Evolutionary conservation across 2,329 filamentous ascomycete species (phyloP).

Genomic region (Bipolaris victoriae): DNA sequence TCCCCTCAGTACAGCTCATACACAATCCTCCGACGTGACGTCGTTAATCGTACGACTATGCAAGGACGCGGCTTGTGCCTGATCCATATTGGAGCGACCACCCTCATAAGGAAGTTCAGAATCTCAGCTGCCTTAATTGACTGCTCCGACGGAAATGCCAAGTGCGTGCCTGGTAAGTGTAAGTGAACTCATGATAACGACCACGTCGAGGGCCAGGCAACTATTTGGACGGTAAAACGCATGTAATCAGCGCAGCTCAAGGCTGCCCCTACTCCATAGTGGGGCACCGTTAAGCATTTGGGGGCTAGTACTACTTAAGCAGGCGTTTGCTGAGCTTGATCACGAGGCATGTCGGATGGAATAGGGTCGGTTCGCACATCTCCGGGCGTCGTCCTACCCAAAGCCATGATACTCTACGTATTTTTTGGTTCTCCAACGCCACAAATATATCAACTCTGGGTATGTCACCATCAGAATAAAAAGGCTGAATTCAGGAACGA

Average conservation of each 20-base stretch:
- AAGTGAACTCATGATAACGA: neutral
- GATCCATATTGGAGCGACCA: no score
- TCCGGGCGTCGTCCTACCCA: neutral
- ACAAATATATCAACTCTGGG: neutral
- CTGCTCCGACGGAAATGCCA: neutral
- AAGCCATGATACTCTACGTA: neutral
- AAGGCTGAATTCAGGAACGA: neutral
- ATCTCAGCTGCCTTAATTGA: neutral
- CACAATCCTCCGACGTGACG: no score
- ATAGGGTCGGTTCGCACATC: neutral
- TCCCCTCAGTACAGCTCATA: no score
- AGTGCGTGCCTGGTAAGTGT: neutral
- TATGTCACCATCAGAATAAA: neutral
- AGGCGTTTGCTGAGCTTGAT: neutral
- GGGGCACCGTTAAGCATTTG: neutral
- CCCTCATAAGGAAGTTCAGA: no score
- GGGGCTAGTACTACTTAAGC: neutral
- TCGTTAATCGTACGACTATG: neutral
- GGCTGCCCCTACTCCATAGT: neutral
- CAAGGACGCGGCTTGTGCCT: neutral
- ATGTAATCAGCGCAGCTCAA: neutral
- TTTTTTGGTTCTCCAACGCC: neutral
- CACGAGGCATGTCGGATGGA: neutral
- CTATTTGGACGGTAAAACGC: neutral
- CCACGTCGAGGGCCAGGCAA: neutral